These are phyloP conservation scores for Candida insectorum DNA, from an alignment of 805 yeast genomes.

Conservation along the genomic window DNA sequence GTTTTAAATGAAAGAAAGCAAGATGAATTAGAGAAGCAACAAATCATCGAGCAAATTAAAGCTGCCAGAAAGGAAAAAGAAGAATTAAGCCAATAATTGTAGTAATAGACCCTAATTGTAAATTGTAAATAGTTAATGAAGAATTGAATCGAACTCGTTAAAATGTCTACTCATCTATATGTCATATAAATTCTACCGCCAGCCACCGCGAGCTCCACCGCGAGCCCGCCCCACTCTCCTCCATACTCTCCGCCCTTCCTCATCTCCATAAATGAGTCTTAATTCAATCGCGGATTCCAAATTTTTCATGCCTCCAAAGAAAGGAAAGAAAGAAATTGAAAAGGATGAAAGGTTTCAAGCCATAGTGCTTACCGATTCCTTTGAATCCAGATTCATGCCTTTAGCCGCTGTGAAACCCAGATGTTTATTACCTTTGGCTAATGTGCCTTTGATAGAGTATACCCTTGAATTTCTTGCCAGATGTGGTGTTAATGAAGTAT, in stretches of 20 bases:
- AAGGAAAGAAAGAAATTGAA: slow-evolving; percentile 55
- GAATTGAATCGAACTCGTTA: not conserved
- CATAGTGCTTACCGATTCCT: slow-evolving; percentile 90
- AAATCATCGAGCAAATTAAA: slow-evolving; percentile 5
- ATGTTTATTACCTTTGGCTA: slow-evolving; percentile 88
- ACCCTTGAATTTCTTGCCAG: slow-evolving; percentile 91
- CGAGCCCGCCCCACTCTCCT: not conserved
- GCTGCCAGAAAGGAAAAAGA: slow-evolving; percentile 5
- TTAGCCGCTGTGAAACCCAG: slow-evolving; percentile 81
- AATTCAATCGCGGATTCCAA: not conserved
- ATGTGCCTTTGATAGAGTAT: slow-evolving; percentile 90
- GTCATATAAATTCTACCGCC: too few species aligned
- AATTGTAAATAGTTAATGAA: not conserved
- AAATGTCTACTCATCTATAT: not conserved
- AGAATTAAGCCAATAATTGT: slow-evolving; percentile 5
- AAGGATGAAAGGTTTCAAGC: slow-evolving; percentile 85
- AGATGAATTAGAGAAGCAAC: slow-evolving; percentile 12
- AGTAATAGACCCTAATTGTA: too few species aligned
- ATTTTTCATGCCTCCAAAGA: slow-evolving; percentile 44
- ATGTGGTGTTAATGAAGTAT: slow-evolving; percentile 88
- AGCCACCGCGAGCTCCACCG: not conserved
- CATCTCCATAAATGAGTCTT: not conserved
- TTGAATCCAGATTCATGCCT: slow-evolving; percentile 90
- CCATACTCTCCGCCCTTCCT: not conserved
- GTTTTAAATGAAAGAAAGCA: slow-evolving; percentile 21